Base-by-base conservation (phyloP, 2,329 filamentous ascomycete species). In the Epichloe typhina region DNA sequence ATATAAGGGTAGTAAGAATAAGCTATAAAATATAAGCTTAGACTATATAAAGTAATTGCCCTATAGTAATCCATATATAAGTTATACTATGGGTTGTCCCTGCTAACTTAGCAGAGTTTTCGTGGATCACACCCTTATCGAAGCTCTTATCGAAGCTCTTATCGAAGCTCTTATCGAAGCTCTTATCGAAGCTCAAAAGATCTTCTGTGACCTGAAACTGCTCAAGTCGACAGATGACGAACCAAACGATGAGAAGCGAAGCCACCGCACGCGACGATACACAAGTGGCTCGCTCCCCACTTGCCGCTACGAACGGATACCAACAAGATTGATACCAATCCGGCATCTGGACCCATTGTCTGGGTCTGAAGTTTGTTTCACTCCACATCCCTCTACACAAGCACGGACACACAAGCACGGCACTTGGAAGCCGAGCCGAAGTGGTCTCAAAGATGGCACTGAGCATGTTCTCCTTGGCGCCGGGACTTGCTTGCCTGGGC, bases 351-450 rank as follows among this genome's bases (percentile, higher is more conserved):
- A 38, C 36, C 36, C 15, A 7, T n/a, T 6, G 11, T 41, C 6
- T 31, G 41, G 41, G 41, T 13, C 41, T 23, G 13, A 26, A 13
- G 23, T 8, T 7, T 26, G 37, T n/a, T 9, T 15, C n/a, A 17
- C n/a, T 17, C 37, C 37, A n/a, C 13, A 39, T 15, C 37, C 37
- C 23, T 48, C 19, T 19, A 19, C 19, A 19, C 19, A 19, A 19
- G 19, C 19, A 19, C 19, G 19, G 19, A 19, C 19, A 19, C 19
- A 19, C 19, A 21, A 9, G 26, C 37, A 36, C 50, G 50, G 50
- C 50, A 52, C 40, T 49, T 52, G 46, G 17, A 6, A 48, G 33
- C 40, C 39, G 50, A 44, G 19, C 8, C 26, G 26, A 11, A 31
- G 39, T 12, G 37, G 38, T 26, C 19, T 26, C n/a, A 41, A 45